Conservation (phyloP, 2,329 filamentous ascomycete genomes). For the Colletotrichum melonis region DNA sequence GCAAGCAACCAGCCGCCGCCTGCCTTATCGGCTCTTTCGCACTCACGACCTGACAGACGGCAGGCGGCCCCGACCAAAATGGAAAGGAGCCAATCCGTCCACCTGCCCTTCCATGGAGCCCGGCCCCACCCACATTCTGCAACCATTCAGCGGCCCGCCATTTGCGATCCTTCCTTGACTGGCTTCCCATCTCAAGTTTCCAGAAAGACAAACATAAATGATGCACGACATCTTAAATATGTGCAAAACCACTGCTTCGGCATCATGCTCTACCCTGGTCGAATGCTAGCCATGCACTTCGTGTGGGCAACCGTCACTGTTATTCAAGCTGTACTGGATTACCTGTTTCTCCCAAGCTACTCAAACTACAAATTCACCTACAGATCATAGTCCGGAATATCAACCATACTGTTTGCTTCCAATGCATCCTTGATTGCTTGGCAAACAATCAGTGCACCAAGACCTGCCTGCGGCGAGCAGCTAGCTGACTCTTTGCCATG, state of each 20-base stretch:
- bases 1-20: neutral
- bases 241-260: no score
- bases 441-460: slow-evolving; percentile 63
- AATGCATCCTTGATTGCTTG: slow-evolving; percentile 61
- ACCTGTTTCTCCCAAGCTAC: neutral
- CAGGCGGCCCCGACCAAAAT: neutral
- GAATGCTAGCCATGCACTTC: no score
- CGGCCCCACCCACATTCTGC: neutral
- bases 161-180: neutral
- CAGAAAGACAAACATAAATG: neutral
- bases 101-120: neutral
- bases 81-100: no score
- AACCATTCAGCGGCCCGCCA: neutral
- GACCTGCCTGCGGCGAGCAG: slow-evolving; percentile 60
- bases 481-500: slow-evolving; percentile 52
- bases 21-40: neutral
- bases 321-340: neutral
- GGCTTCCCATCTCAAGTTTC: no score
- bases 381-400: slow-evolving; percentile 35
- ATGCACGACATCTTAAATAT: neutral
- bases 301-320: neutral
- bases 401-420: slow-evolving; percentile 41
- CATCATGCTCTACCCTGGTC: no score
- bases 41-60: neutral
- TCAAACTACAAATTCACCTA: neutral